Evolutionary conservation across 371 early-diverging fungal species (phyloP), one percentile per base, ranked within the genome.

Genomic region (Choanephora cucurbitarum): DNA sequence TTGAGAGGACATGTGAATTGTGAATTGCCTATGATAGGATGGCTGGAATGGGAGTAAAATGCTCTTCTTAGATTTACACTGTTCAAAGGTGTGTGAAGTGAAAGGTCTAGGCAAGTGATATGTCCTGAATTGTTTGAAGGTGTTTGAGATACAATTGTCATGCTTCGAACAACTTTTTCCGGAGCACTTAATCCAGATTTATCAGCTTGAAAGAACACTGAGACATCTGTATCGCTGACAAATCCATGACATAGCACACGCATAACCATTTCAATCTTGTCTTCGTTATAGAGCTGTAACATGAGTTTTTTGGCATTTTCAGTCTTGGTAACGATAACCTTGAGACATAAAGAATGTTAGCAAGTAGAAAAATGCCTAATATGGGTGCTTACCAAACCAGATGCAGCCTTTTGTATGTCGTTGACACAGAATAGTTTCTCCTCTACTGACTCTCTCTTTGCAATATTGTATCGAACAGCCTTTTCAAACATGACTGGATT

Each of bases 21-120:
- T 13, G 84, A 85, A 44, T 79, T 75, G 17, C 91, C 91, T 5
- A 87, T 79, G 18, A 86, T 80, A 1, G 91, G 89, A 31, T 83
- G 66, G 0, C 63, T 44, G 2, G 77, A 61, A 33, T 69, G 62
- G 21, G 70, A 60, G 33, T 67, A 81, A 44, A 76, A 65, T 11
- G 70, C 37, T 23, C 77, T 66, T 24, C 83, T 70, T 13, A 81
- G 46, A 11, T 69, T 62, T 18, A 62, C 50, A 15, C 70, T 80
- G 22, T 65, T 60, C 9, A 60, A 46, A 1, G 80, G 79, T 7
- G 79, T 68, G 8, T 44, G 49, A 14, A 77, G 58, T 1, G 59
- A 55, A 10, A 80, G 49, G 18, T 77, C 73, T 7, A 83, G 47
- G 4, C 77, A 75, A 1, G 77, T 64, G 10, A 83, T 55, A 32